Percentiles rank a stretch among this genome's conserved stretches.
Conservation (phyloP, 495 filamentous ascomycete genomes). For the Penicillium egyptiacum region DNA sequence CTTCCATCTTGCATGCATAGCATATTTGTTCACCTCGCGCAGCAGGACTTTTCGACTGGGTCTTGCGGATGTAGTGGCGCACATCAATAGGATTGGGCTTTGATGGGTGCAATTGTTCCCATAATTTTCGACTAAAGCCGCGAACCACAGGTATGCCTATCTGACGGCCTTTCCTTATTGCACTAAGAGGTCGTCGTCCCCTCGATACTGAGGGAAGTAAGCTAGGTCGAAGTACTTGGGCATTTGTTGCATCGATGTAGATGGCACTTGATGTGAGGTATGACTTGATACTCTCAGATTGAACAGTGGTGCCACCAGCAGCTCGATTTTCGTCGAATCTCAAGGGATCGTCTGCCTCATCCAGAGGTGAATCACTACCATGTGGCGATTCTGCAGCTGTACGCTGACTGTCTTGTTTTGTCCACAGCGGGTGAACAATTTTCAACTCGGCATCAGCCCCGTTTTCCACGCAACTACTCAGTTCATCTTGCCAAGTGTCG, state of each 20-base stretch:
- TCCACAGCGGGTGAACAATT: slow-evolving; percentile 78
- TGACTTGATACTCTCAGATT: slow-evolving; percentile 39
- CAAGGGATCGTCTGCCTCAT: slow-evolving; percentile 9
- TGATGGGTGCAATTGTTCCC: slow-evolving; percentile 71
- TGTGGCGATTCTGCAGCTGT: slow-evolving; percentile 24
- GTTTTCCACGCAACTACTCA: slow-evolving; percentile 87
- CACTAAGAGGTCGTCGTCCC: slow-evolving; percentile 70
- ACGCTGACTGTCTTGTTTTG: slow-evolving; percentile 42
- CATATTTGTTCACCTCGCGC: slow-evolving; percentile 41
- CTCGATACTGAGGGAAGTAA: slow-evolving; percentile 79
- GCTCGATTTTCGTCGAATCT: slow-evolving; percentile 40
- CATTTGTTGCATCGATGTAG: slow-evolving; percentile 71
- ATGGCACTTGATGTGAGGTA: slow-evolving; percentile 76
- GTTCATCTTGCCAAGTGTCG: slow-evolving; percentile 88
- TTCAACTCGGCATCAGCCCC: slow-evolving; percentile 90
- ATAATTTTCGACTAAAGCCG: slow-evolving; percentile 75
- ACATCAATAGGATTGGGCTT: slow-evolving; percentile 50
- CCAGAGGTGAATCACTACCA: slow-evolving; percentile 16
- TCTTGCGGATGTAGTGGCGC: slow-evolving; percentile 50
- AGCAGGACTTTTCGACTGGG: slow-evolving; percentile 31
- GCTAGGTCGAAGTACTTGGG: slow-evolving; percentile 77
- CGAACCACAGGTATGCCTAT: slow-evolving; percentile 85
- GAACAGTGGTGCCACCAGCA: slow-evolving; percentile 38
- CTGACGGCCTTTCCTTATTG: slow-evolving; percentile 78
- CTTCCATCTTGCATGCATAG: slow-evolving; percentile 53